Conservation (phyloP, 2,329 filamentous ascomycete genomes). For the Beauveria bassiana region DNA sequence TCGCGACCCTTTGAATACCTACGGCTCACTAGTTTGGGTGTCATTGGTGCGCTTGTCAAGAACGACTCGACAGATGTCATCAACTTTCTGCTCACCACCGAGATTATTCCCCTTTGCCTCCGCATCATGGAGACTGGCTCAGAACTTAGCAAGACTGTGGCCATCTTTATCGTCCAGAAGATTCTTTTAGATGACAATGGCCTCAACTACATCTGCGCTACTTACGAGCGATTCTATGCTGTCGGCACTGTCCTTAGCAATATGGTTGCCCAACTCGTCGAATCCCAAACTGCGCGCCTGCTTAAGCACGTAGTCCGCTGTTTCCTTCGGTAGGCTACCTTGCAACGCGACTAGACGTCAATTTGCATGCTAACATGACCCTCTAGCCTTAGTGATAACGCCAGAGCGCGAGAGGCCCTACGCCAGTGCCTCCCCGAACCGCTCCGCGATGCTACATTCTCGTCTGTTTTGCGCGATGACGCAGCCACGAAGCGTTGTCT, state of each 20-base stretch:
- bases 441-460: constrained; percentile 97
- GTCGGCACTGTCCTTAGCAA: constrained; percentile 96
- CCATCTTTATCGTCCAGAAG: constrained; percentile 99
- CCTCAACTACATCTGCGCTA: constrained; percentile 96
- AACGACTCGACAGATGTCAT: constrained; percentile 98
- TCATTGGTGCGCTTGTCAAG: constrained; percentile 95
- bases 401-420: constrained; percentile 86
- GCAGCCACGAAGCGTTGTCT: constrained; percentile 96
- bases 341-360: neutral
- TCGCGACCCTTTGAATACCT: constrained; percentile 96
- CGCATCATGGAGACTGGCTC: constrained; percentile 99
- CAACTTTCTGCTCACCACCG: constrained; percentile 95
- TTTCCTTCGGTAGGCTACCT: constrained; percentile 69
- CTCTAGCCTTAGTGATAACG: constrained; percentile 82
- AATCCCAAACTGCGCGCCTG: constrained; percentile 91
- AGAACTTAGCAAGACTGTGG: constrained; percentile 96
- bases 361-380: constrained; percentile 13
- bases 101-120: constrained; percentile 95
- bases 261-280: constrained; percentile 96
- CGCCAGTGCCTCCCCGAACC: constrained; percentile 95
- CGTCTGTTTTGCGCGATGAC: constrained; percentile 90
- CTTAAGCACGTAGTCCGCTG: constrained; percentile 97
- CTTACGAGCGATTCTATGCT: constrained; percentile 96
- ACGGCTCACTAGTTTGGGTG: constrained; percentile 87
- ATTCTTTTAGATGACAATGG: constrained; percentile 95